Percentiles rank a stretch among this genome's conserved stretches.
These are phyloP conservation scores for Arxiozyma slooffiae DNA, from an alignment of 1,139 yeast genomes.

Conservation along the genomic window DNA sequence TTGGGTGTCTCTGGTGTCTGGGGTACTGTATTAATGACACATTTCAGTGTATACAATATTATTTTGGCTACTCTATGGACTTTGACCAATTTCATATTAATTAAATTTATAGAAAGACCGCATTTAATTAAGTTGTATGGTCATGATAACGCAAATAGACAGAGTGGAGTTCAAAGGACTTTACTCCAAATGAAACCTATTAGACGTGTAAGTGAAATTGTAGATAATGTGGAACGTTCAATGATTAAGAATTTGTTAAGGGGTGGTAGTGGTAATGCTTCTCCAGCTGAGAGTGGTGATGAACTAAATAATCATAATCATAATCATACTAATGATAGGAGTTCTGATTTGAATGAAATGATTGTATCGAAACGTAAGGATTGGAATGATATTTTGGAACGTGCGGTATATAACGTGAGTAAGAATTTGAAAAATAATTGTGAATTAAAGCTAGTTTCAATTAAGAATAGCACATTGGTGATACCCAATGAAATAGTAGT, in stretches of 20 bases:
- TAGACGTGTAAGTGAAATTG: slow-evolving; percentile 28
- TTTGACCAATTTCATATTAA: slow-evolving; percentile 52
- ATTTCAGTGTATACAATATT: slow-evolving; percentile 47
- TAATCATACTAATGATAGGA: background rate
- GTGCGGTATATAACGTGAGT: slow-evolving; percentile 19
- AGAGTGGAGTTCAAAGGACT: slow-evolving; percentile 57
- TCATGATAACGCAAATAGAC: slow-evolving; percentile 38
- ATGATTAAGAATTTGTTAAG: slow-evolving; percentile 6
- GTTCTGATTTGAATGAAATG: background rate
- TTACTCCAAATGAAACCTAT: slow-evolving; percentile 30
- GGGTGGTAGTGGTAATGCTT: background rate
- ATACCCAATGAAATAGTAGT: slow-evolving; percentile 46
- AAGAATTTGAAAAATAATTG: slow-evolving; percentile 21
- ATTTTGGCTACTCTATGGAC: slow-evolving; percentile 58
- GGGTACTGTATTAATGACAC: slow-evolving; percentile 59
- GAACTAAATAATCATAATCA: background rate
- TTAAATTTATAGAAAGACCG: slow-evolving; percentile 66
- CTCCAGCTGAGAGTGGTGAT: background rate
- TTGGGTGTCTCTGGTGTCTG: slow-evolving; percentile 77
- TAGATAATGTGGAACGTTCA: slow-evolving; percentile 25
- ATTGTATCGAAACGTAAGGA: slow-evolving; percentile 8
- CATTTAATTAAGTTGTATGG: slow-evolving; percentile 79
- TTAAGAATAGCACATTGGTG: no score
- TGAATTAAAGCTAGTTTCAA: slow-evolving; percentile 35
- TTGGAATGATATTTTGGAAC: slow-evolving; percentile 19